Evolutionary conservation across 2,329 filamentous ascomycete species (phyloP), one percentile per base, ranked within the genome.

Genomic region (Gnomoniopsis sp.): DNA sequence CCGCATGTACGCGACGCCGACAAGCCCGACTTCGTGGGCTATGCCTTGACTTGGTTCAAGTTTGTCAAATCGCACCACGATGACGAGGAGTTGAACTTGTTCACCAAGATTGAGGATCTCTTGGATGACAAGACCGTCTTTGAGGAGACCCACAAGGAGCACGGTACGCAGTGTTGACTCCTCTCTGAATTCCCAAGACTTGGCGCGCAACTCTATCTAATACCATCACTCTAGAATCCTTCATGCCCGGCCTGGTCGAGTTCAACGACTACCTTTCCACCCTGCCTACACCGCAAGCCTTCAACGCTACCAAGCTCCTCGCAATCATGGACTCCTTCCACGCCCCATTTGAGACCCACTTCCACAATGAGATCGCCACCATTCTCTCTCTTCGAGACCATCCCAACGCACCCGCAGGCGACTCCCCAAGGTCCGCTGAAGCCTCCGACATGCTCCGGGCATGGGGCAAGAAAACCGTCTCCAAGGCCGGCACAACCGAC

Each of bases 401-500:
- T 62, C 74, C 80, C 1, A 77, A 76, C 48, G 80, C 80, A 1
- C 83, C 83, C 0, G 72, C 70, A 49, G 69, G 75, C 2, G 78
- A 76, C 26, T 74, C 78, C 0, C 70, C 74, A 4, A 74, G 78
- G 60, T 77, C 76, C 6, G 74, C 73, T 4, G 70, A 70, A 1
- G 83, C 84, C 0, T 68, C 74, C 2, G 67, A 74, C 7, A 77
- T 79, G 1, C 86, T 87, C 73, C 83, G 83, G 73, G 70, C 75
- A 2, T 87, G 83, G 83, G 84, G 84, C 59, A 86, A 86, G 75
- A 80, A 76, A 68, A 86, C 83, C 2, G 80, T 87, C n/a, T 81
- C 76, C 50, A 86, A 86, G 71, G 83, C 82, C 0, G 82, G 83
- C 30, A 75, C 79, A 41, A 74, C 78, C 19, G 84, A 87, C 60